Evolutionary conservation across 2,329 filamentous ascomycete species (phyloP), one percentile per base, ranked within the genome.

Genomic region (Venturia oleaginea): DNA sequence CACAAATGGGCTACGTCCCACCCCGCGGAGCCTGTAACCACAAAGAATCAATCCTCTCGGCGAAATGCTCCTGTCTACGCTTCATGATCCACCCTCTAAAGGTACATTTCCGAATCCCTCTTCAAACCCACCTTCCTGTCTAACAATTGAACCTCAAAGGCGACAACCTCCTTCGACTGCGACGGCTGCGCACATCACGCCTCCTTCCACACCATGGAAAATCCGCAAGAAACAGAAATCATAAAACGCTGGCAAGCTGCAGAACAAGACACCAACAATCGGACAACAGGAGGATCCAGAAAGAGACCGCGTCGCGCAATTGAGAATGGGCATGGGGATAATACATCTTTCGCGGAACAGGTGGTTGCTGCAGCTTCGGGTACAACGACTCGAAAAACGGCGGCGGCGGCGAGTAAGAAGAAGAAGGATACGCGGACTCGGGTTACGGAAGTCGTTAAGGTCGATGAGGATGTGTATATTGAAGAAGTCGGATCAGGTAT

Each of bases 41-140:
- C 73, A 82, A 81, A 67, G 71, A 73, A 2, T 77, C 76, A 30
- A 69, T 82, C 19, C 70, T 83, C 38, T 76, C 75, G 2, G 70
- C 77, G 1, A 77, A 72, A 61, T 84, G 82, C 67, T 75, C 81
- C 4, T 84, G 82, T 69, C 71, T 82, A 51, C 76, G 82, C 22
- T 84, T 83, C 74, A 84, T 84, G 82, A 71, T 83, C 7, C 82
- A 84, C 71, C 82, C 82, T 0, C 74, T 83, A 54, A 83, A 84
- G 73, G 81, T 78, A 69, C 55, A 22, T 8, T 38, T 11, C 34
- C 11, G 51, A 30, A 61, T 17, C 43, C 38, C 54, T 43, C 30
- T 6, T 37, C 55, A 8, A 22, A n/a, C 55, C 19, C 8, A 37
- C 22, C 22, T 27, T 42, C 59, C 22, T 11, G n/a, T 32, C 46